Evolutionary conservation across 805 yeast genomes (phyloP), one percentile per base, ranked within the genome.

Genomic region (Teunomyces aglyptinius): DNA sequence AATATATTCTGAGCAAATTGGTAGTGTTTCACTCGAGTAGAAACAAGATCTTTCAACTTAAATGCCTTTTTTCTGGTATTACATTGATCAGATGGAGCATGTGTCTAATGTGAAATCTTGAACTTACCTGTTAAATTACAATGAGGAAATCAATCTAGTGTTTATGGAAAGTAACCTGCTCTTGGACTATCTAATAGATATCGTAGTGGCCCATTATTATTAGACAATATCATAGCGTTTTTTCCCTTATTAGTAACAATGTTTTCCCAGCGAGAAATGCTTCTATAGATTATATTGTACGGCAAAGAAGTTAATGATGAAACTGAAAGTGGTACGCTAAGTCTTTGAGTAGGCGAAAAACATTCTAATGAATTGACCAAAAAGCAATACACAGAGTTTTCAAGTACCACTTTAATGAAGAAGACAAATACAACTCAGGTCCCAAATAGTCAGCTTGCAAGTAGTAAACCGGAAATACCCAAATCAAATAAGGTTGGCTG

Each of bases 291-390:
- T 59, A 41, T 65, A 66, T 43, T 60, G 62, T 5, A 65, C 69
- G 2, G 71, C 66, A 47, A 66, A 65, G 58, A 65, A 66, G 18
- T 65, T 61, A 41, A 65, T 65, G 44, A 66, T 54, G 12, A 60
- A 46, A 54, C 63, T 50, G 33, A 64, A 64, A 12, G 68, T 69
- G 33, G 64, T 56, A 39, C 70, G 70, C 1, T 66, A 59, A 27
- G 50, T 51, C 55, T 64, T 49, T 13, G 56, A 63, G 20, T 61
- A 65, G 2, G 61, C 48, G 26, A 27, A 61, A 55, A n/a, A 63
- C 53, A 52, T 58, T 65, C 44, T 61, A 64, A 46, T 66, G 65
- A 53, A 64, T 66, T 41, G 58, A 54, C 67, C 69, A 66, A 68
- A 68, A 65, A 11, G 61, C 42, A 10, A 50, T 39, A 46, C 59